Evolutionary conservation across 31 red algal species (phyloP).

Genomic region (Porphyra umbilicalis): DNA sequence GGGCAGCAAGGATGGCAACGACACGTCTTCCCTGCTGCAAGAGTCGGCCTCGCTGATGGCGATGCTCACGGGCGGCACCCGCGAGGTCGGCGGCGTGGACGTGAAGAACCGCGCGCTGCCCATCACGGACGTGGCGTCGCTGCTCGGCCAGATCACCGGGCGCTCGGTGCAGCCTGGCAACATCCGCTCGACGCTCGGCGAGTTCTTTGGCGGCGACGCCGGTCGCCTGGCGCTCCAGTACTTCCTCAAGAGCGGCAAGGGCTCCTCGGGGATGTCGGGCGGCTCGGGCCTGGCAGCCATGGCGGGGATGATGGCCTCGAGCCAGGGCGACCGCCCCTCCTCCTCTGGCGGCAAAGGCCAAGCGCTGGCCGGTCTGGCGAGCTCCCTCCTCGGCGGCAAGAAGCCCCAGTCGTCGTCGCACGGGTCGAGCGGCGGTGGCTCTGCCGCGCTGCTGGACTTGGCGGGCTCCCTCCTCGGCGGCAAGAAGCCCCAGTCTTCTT

Average conservation of each 20-base stretch:
- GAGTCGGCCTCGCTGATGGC: slow-evolving; percentile 36
- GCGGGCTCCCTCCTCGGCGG: slow-evolving; percentile 18
- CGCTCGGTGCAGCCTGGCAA: slow-evolving; percentile 35
- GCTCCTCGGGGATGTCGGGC: neutral
- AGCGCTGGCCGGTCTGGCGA: slow-evolving; percentile 18
- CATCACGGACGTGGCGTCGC: slow-evolving; percentile 31
- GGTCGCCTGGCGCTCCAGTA: slow-evolving; percentile 60
- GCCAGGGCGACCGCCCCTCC: neutral
- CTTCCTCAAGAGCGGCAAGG: neutral
- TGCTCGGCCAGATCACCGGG: slow-evolving; percentile 58
- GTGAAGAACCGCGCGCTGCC: slow-evolving; percentile 36
- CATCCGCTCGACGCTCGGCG: slow-evolving; percentile 46
- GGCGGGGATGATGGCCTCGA: neutral
- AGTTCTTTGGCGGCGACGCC: slow-evolving; percentile 68
- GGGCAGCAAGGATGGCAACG: slow-evolving; percentile 45
- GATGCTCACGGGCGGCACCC: slow-evolving; percentile 38
- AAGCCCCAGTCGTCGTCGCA: neutral
- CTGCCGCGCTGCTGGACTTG: slow-evolving; percentile 16
- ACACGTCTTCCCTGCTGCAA: slow-evolving; percentile 1
- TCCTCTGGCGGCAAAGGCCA: neutral
- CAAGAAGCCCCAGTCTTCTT: neutral
- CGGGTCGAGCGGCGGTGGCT: neutral
- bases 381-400: slow-evolving; percentile 10
- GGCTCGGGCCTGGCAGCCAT: neutral
- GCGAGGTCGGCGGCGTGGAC: slow-evolving; percentile 19